Conservation (phyloP, 192 early-diverging fungal genomes). For the Gigaspora rosea region DNA sequence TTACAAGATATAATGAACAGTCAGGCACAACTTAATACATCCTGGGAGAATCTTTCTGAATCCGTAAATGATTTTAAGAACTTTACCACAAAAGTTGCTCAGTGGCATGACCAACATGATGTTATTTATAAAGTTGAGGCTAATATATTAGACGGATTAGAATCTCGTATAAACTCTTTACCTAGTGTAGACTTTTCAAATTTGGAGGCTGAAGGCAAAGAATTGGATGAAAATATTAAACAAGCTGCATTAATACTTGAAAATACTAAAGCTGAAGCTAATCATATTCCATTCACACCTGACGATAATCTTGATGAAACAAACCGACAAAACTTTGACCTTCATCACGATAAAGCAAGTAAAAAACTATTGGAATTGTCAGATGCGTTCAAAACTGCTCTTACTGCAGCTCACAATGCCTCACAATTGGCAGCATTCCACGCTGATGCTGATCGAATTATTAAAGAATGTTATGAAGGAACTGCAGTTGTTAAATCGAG, state of each 20-base stretch:
- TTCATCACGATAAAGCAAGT: conserved; percentile 3
- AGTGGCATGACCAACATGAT: conserved; percentile 22
- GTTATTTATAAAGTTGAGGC: conserved; percentile 21
- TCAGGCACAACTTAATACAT: background rate
- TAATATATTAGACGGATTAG: conserved; percentile 23
- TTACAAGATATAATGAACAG: conserved; percentile 19
- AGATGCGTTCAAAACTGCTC: conserved; percentile 9
- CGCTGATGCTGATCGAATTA: conserved; percentile 23
- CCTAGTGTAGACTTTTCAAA: conserved; percentile 10
- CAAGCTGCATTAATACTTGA: conserved; percentile 1
- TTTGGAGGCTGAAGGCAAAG: conserved; percentile 22
- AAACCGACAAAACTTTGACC: conserved; percentile 26
- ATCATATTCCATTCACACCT: background rate
- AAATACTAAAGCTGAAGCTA: background rate
- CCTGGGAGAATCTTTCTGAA: conserved; percentile 21
- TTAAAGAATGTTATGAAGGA: conserved; percentile 14
- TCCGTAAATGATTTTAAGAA: conserved; percentile 3
- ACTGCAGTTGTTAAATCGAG: conserved; percentile 7
- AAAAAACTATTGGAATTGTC: conserved; percentile 8
- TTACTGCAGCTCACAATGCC: conserved; percentile 27
- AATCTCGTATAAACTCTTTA: conserved; percentile 15
- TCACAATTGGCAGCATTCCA: conserved; percentile 28
- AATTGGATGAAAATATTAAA: conserved; percentile 23
- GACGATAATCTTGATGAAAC: conserved; percentile 11
- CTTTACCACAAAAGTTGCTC: background rate